Conservation (phyloP, 2,329 filamentous ascomycete genomes). For the Alternaria postmessia region DNA sequence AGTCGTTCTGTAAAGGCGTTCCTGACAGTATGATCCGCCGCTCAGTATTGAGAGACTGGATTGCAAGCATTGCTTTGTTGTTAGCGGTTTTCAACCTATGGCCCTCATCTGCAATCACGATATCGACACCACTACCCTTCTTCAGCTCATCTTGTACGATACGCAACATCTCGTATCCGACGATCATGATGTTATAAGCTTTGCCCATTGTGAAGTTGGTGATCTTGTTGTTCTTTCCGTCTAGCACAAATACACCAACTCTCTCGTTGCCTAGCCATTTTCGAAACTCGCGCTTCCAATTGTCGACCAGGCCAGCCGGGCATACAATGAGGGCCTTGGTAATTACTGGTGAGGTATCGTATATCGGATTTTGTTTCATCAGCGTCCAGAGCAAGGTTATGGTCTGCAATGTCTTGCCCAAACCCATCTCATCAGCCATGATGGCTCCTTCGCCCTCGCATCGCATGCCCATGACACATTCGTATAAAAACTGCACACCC, state of each 20-base stretch:
- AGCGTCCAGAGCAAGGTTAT: conserved; percentile 76
- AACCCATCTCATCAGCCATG: conserved; percentile 77
- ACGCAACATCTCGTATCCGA: conserved; percentile 75
- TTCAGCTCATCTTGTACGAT: conserved; percentile 71
- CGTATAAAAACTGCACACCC: conserved; percentile 75
- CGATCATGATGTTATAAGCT: conserved; percentile 74
- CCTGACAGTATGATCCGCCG: conserved; percentile 70
- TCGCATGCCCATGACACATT: conserved; percentile 78
- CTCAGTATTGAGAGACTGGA: conserved; percentile 69
- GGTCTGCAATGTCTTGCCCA: conserved; percentile 77
- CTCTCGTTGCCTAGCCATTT: conserved; percentile 78
- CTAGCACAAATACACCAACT: conserved; percentile 72
- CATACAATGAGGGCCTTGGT: conserved; percentile 77
- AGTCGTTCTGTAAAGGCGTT: conserved; percentile 73
- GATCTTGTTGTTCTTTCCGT: conserved; percentile 65
- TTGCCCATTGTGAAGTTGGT: conserved; percentile 74
- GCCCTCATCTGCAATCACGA: conserved; percentile 74
- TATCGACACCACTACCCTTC: conserved; percentile 70
- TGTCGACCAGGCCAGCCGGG: conserved; percentile 74
- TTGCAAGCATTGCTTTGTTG: conserved; percentile 72
- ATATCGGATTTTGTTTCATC: conserved; percentile 74
- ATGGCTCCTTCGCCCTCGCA: conserved; percentile 73
- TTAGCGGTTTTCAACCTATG: conserved; percentile 73
- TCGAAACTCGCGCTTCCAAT: conserved; percentile 76
- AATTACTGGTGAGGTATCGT: conserved; percentile 66